Percentiles rank a stretch among this genome's conserved stretches.
Evolutionary conservation across 2,329 filamentous ascomycete species (phyloP).

Genomic region (Sarocladium brachiariae): DNA sequence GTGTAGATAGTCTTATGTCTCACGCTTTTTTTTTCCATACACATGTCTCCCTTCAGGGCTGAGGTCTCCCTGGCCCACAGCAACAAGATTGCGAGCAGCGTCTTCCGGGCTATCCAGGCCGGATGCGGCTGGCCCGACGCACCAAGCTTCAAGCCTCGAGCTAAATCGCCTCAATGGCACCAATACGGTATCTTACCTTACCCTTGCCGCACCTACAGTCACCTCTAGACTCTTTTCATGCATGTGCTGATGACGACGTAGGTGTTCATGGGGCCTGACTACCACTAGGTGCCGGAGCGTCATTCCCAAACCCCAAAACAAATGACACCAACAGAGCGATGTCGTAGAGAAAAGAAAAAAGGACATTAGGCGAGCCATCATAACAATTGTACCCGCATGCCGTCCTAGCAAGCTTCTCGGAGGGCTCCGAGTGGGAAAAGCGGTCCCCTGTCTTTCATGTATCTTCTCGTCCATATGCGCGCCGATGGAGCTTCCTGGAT

Average conservation of each 20-base stretch:
- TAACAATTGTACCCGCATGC: background rate
- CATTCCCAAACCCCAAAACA: background rate
- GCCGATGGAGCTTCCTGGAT: background rate
- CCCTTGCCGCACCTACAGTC: constrained; percentile 2
- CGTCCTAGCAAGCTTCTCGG: background rate
- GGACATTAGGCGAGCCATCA: background rate
- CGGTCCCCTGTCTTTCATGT: background rate
- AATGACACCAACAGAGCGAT: background rate
- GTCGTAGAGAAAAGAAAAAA: background rate
- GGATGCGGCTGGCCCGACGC: constrained; percentile 5
- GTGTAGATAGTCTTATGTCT: background rate
- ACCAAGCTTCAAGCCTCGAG: constrained; percentile 2
- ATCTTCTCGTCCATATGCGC: background rate
- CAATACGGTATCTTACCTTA: background rate
- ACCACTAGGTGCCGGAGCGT: background rate
- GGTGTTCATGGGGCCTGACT: background rate
- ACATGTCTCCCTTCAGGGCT: background rate
- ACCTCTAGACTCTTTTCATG: background rate
- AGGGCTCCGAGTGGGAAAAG: background rate
- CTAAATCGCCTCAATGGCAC: background rate
- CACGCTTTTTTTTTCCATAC: too few species aligned
- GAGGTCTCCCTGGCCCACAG: background rate
- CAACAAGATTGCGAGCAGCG: constrained; percentile 7
- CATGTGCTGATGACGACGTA: constrained; percentile 7
- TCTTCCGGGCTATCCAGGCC: background rate